A percentile compares a stretch with the other conserved stretches of the same genome.
Evolutionary conservation across 257 asterid genomes (phyloP).

Genomic region (Prunella vulgaris): DNA sequence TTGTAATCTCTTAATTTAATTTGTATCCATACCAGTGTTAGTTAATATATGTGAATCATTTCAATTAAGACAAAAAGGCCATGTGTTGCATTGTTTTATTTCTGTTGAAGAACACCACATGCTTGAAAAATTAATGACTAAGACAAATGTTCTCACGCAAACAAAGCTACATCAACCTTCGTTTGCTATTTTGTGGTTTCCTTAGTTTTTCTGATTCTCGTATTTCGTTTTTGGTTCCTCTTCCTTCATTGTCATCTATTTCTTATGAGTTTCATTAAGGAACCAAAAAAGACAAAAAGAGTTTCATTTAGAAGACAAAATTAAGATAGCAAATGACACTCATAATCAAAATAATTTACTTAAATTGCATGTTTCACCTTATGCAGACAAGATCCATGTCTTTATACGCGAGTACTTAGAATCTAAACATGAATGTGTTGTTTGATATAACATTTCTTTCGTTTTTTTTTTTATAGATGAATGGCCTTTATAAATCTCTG

Average conservation of each 20-base stretch:
- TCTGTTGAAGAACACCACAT: background rate
- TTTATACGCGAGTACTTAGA: no score
- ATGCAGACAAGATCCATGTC: no score
- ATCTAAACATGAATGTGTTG: background rate
- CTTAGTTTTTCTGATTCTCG: background rate
- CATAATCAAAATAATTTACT: no score
- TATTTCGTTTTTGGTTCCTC: background rate
- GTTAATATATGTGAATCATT: background rate
- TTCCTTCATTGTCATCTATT: background rate
- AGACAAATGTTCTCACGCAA: background rate
- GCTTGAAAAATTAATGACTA: background rate
- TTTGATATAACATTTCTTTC: background rate
- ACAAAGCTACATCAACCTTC: constrained; percentile 5
- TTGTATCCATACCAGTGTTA: background rate
- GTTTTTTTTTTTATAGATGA: constrained; percentile 34
- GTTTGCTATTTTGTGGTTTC: background rate
- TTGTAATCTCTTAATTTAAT: background rate
- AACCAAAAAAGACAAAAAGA: background rate
- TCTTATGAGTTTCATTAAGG: no score
- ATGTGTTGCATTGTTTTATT: background rate
- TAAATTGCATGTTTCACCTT: no score
- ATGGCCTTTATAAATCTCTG: constrained; percentile 47
- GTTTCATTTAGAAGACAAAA: background rate
- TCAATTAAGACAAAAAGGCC: background rate
- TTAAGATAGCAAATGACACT: no score